These are phyloP conservation scores for Irpex sp. DNA, from an alignment of 1,284 basidiomycete genomes.

Conservation along the genomic window DNA sequence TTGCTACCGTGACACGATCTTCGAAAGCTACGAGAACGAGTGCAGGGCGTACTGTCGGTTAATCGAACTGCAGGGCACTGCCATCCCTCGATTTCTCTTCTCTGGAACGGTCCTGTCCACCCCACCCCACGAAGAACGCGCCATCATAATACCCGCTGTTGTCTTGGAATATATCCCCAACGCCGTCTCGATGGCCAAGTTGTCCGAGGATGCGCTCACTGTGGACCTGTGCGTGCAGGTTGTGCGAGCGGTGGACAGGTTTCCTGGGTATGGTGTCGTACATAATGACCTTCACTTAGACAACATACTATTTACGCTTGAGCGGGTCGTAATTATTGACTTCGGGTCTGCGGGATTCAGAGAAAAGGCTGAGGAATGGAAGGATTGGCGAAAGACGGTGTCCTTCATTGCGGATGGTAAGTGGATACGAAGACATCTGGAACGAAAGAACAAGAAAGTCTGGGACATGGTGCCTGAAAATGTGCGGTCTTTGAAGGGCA, in stretches of 20 bases:
- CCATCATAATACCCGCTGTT: not conserved
- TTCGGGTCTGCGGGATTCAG: not conserved
- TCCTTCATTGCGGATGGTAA: not conserved
- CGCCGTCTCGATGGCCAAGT: not conserved
- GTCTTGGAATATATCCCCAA: not conserved
- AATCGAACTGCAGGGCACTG: conserved; percentile 4
- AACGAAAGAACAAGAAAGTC: too few relatives aligned
- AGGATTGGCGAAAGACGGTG: not conserved
- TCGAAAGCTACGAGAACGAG: not conserved
- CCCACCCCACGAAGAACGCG: not conserved
- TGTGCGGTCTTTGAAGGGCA: too few relatives aligned
- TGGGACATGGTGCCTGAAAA: too few relatives aligned
- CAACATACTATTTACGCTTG: not conserved
- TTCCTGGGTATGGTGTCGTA: not conserved
- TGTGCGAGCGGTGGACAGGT: not conserved
- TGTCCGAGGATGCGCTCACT: not conserved
- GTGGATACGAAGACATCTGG: not conserved
- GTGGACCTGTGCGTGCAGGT: not conserved
- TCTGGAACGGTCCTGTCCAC: not conserved
- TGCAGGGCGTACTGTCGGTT: conserved; percentile 2
- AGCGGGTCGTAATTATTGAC: not conserved
- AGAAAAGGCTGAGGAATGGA: not conserved
- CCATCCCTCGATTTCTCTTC: conserved; percentile 5
- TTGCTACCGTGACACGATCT: not conserved
- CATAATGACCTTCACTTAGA: not conserved